phyloP scores from a whole-genome alignment of 2,329 filamentous ascomycete genomes.

The Neonectria sp. region DNA sequence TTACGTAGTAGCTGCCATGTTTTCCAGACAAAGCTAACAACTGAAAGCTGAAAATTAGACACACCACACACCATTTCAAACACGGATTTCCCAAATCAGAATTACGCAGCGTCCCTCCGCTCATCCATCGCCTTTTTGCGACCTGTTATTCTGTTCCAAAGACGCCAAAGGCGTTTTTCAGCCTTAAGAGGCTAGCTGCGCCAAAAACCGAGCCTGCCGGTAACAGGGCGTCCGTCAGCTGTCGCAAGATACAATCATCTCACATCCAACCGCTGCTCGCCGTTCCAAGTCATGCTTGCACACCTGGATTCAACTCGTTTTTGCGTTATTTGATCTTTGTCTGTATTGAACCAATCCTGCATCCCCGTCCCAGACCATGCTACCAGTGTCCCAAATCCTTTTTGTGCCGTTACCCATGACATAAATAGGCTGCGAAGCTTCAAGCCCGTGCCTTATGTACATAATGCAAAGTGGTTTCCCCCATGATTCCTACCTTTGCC shows the following conservation, averaged over 20 bases:
- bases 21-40: slow-evolving; percentile 16
- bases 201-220: background rate
- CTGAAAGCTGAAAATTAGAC: slow-evolving; percentile 37
- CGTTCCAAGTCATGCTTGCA: background rate
- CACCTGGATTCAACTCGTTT: background rate
- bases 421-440: slow-evolving; percentile 45
- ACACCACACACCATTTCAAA: slow-evolving; percentile 25
- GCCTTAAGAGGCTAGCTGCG: background rate
- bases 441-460: slow-evolving; percentile 45
- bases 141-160: background rate
- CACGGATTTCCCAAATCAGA: slow-evolving; percentile 41
- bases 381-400: slow-evolving; percentile 42
- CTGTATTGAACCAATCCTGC: slow-evolving; percentile 21
- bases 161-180: background rate
- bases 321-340: slow-evolving; percentile 22
- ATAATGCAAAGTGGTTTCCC: slow-evolving; percentile 39
- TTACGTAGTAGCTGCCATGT: slow-evolving; percentile 11
- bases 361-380: slow-evolving; percentile 24
- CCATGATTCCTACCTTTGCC: slow-evolving; percentile 33
- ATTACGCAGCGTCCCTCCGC: slow-evolving; percentile 16
- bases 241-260: slow-evolving; percentile 3
- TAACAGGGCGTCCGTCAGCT: slow-evolving; percentile 6
- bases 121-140: slow-evolving; percentile 9
- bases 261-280: slow-evolving; percentile 2
- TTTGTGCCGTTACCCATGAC: slow-evolving; percentile 48